Percentiles rank a stretch among this genome's conserved stretches.
Conservation (phyloP, 192 early-diverging fungal genomes). For the Thamnidium elegans region DNA sequence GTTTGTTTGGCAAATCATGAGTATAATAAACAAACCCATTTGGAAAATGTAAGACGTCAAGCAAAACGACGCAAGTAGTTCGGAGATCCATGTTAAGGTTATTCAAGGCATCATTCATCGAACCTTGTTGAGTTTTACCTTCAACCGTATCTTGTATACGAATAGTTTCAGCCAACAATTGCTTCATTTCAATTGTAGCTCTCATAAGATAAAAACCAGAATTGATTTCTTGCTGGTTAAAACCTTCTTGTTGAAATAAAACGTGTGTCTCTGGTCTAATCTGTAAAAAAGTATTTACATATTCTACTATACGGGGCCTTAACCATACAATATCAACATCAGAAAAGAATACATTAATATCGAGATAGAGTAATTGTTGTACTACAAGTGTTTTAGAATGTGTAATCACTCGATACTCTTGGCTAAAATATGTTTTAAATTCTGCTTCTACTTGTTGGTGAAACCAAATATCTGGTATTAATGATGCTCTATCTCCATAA, state of each 20-base stretch:
- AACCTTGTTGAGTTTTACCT: constrained; percentile 20
- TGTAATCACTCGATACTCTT: constrained; percentile 20
- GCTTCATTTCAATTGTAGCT: constrained; percentile 19
- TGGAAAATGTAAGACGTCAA: constrained; percentile 31
- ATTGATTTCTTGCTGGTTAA: constrained; percentile 14
- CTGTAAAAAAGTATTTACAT: constrained; percentile 14
- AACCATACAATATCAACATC: constrained; percentile 31
- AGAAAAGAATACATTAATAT: constrained; percentile 30
- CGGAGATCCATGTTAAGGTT: constrained; percentile 14
- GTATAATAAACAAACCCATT: constrained; percentile 25
- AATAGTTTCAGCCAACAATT: constrained; percentile 18
- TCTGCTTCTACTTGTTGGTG: constrained; percentile 5
- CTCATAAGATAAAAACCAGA: constrained; percentile 32
- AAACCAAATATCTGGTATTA: constrained; percentile 26
- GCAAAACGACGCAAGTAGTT: constrained; percentile 5
- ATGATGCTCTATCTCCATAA: constrained; percentile 15
- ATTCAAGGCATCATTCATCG: constrained; percentile 23
- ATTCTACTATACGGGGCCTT: constrained; percentile 8
- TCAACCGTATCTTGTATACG: constrained; percentile 21
- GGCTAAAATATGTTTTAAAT: constrained; percentile 3
- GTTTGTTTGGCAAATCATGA: constrained; percentile 5
- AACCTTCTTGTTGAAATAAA: constrained; percentile 20
- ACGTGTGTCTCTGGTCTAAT: constrained; percentile 20
- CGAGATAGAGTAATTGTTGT: constrained; percentile 25
- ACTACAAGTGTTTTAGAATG: constrained; percentile 27